Evolutionary conservation across 2,329 filamentous ascomycete genomes (phyloP), one percentile per base, ranked within the genome.

Genomic region (Achaetomium macrosporum): DNA sequence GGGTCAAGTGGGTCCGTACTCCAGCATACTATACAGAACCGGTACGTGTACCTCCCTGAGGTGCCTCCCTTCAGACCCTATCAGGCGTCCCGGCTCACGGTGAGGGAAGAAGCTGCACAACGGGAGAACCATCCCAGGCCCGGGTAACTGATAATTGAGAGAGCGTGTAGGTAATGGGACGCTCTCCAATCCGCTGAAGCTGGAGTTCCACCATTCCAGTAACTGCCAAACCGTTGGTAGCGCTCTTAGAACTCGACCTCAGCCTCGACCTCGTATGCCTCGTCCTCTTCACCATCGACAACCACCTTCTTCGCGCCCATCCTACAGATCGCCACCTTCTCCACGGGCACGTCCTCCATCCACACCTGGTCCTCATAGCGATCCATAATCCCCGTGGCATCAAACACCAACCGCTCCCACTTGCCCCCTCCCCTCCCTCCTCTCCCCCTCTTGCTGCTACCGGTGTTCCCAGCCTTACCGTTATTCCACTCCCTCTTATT

Each of bases 271-370:
- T 78, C 76, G 55, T 82, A 83, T 12, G 66, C 75, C 57, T 72
- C 73, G 50, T 79, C 77, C 10, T 76, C 78, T 2, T 76, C 73
- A 65, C 64, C 70, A 35, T 77, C 71, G 8, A 78, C 72, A 29
- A 81, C 68, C 16, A 72, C 71, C 61, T 79, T 83, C 74, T 84
- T 87, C 10, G 90, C 90, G 0, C 91, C 90, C 91, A 96, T 96
- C 65, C 82, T 83, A 66, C 90, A 96, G 36, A 96, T 84, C 45
- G 85, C 83, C 39, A 96, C 70, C 54, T 75, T 79, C 52, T 89
- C 82, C n/a, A 96, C 66, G 15, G 73, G 71, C 20, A 92, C 73
- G 47, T 81, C 71, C 50, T 82, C 73, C 61, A 87, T 83, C 89
- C 90, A 96, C 0, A 83, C 68, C 58, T 83, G 83, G 35, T 82